These are phyloP conservation scores for Gossypium raimondii DNA, from an alignment of 345 rosid genomes.

Conservation along the genomic window DNA sequence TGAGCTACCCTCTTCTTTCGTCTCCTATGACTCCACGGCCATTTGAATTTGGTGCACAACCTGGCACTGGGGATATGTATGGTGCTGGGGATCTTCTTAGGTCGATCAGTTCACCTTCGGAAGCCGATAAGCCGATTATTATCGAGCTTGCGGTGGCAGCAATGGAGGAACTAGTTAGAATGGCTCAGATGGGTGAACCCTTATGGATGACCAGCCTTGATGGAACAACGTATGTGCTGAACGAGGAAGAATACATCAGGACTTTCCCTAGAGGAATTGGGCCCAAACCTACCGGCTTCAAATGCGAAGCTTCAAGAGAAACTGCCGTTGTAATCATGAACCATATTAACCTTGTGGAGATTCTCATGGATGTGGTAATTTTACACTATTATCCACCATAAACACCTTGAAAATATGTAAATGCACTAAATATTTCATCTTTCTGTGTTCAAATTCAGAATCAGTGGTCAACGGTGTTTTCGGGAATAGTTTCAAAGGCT, in stretches of 20 bases:
- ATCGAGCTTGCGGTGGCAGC: constrained; percentile 82
- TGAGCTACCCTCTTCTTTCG: constrained; percentile 69
- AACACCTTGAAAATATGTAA: neutral
- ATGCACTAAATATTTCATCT: neutral
- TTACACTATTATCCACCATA: neutral
- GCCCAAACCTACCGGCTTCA: constrained; percentile 55
- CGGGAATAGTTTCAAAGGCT: constrained; percentile 68
- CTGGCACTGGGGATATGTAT: constrained; percentile 52
- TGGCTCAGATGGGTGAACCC: constrained; percentile 78
- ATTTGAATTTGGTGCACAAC: constrained; percentile 48
- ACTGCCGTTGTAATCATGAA: constrained; percentile 63
- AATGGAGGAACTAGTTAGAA: constrained; percentile 77
- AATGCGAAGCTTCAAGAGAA: constrained; percentile 77
- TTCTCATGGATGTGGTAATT: constrained; percentile 76
- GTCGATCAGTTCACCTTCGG: constrained; percentile 48
- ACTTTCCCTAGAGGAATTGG: constrained; percentile 57
- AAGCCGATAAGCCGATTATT: constrained; percentile 59
- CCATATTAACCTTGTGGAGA: constrained; percentile 57
- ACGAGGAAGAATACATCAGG: constrained; percentile 64
- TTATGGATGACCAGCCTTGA: constrained; percentile 61
- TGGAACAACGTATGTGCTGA: constrained; percentile 37
- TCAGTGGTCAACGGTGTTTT: constrained; percentile 71
- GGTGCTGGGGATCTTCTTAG: constrained; percentile 73
- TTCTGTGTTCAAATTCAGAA: constrained; percentile 36
- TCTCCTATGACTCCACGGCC: constrained; percentile 58